Evolutionary conservation across 208 protist species (phyloP), one percentile per base, ranked within the genome.

Genomic region (Trypanosoma cruzi): DNA sequence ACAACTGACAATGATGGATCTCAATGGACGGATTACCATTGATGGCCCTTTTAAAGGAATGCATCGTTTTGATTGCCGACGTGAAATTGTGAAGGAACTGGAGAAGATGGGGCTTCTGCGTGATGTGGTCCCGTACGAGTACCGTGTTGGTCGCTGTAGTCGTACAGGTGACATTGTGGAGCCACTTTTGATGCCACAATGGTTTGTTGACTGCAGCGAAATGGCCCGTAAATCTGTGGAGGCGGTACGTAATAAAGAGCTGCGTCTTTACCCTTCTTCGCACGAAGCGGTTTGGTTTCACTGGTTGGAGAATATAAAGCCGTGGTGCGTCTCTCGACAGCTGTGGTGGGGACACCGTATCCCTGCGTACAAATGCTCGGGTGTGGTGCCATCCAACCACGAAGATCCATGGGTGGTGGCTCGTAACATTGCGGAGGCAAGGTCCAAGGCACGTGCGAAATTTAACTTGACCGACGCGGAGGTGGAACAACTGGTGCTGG

Each of bases 261-360:
- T 99, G 8, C 83, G 97, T 48, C 92, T 99, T 16, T 91, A 97
- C 53, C 99, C 98, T 20, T 10, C 85, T 32, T 81, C 84, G 4
- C 98, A 99, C 77, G 82, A 95, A 53, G 61, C 80, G 7, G 97
- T 92, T 31, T 99, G 98, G 98, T 96, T 84, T 82, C 85, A 98
- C 80, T 99, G 97, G 97, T 88, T 99, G 34, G 94, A 96, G 69
- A 97, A 98, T 62, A 94, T 97, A 77, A 90, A 97, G 71, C 97
- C 98, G 68, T 99, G 98, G 98, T 97, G 98, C 75, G 97, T 99
- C 37, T 99, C 98, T 14, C 88, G 99, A 34, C 99, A 99, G 87
- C 91, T 99, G 26, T 99, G 98, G 99, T 99, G 99, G 99, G 99
- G 99, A 32, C 99, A 99, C 82, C 94, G 98, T 68, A 99, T 99